Evolutionary conservation across 2,329 filamentous ascomycete species (phyloP).

Genomic region (Metarhizium brunneum): DNA sequence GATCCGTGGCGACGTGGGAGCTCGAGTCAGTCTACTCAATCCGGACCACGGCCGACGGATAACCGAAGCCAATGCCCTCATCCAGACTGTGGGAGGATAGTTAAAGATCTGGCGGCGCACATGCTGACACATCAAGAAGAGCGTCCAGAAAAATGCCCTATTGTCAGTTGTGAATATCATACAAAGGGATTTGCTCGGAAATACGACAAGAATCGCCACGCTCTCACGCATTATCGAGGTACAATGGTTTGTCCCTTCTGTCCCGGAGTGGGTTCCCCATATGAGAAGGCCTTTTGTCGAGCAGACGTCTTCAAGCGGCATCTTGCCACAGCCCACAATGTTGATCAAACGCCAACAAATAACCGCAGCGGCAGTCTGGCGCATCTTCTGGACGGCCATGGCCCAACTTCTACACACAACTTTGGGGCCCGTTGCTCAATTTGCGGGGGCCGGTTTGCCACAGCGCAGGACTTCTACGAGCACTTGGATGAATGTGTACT

Average conservation of each 20-base stretch:
- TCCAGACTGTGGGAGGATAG: slow-evolving; percentile 48
- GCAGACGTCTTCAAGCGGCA: slow-evolving; percentile 97
- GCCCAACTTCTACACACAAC: not conserved
- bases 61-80: slow-evolving; percentile 44
- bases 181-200: slow-evolving; percentile 90
- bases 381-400: slow-evolving; percentile 5
- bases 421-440: slow-evolving; percentile 79
- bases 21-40: slow-evolving; percentile 17
- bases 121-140: slow-evolving; percentile 95
- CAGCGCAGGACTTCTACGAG: slow-evolving; percentile 94
- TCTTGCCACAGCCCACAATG: slow-evolving; percentile 82
- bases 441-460: slow-evolving; percentile 68
- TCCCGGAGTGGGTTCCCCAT: slow-evolving; percentile 74
- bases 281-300: slow-evolving; percentile 92
- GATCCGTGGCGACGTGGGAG: slow-evolving; percentile 14
- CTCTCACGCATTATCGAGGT: slow-evolving; percentile 92
- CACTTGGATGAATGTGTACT: slow-evolving; percentile 67
- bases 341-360: slow-evolving; percentile 90
- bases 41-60: slow-evolving; percentile 21
- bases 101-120: slow-evolving; percentile 68
- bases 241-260: slow-evolving; percentile 98
- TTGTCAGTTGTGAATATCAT: slow-evolving; percentile 87
- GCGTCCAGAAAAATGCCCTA: slow-evolving; percentile 92
- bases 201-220: slow-evolving; percentile 97
- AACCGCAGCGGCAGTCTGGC: slow-evolving; percentile 39